These are phyloP conservation scores for Lactifluus hygrophoroides DNA, from an alignment of 768 basidiomycete genomes.

Conservation along the genomic window DNA sequence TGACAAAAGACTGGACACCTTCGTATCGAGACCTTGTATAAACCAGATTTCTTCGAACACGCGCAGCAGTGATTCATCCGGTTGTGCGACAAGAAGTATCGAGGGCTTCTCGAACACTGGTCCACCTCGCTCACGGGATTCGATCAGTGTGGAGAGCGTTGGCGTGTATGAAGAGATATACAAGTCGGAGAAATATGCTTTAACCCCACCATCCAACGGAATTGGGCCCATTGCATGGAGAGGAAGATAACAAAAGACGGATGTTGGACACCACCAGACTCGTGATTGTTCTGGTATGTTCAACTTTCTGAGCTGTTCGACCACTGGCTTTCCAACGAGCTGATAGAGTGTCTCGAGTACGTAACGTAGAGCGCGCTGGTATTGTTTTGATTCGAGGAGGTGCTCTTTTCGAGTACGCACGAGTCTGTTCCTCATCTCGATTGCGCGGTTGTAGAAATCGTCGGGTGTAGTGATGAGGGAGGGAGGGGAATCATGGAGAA, in stretches of 20 bases:
- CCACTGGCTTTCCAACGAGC: neutral
- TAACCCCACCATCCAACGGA: neutral
- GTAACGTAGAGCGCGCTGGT: neutral
- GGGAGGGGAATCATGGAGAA: neutral
- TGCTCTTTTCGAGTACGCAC: neutral
- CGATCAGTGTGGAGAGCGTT: neutral
- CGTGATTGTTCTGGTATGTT: neutral
- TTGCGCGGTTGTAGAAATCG: neutral
- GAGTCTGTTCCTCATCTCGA: neutral
- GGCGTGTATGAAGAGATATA: neutral
- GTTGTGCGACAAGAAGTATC: neutral
- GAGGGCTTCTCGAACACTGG: neutral
- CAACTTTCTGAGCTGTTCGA: neutral
- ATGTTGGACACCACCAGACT: neutral
- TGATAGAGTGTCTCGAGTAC: neutral
- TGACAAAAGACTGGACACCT: too few species aligned
- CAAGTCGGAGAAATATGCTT: neutral
- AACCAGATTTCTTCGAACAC: neutral
- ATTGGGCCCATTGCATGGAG: neutral
- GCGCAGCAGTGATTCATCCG: neutral
- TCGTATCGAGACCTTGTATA: neutral
- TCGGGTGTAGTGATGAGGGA: neutral
- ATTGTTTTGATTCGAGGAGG: neutral
- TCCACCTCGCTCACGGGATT: neutral
- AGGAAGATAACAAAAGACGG: neutral